phyloP scores from a whole-genome alignment of 2,329 filamentous ascomycete genomes.

The Pseudocercospora crystallina region DNA sequence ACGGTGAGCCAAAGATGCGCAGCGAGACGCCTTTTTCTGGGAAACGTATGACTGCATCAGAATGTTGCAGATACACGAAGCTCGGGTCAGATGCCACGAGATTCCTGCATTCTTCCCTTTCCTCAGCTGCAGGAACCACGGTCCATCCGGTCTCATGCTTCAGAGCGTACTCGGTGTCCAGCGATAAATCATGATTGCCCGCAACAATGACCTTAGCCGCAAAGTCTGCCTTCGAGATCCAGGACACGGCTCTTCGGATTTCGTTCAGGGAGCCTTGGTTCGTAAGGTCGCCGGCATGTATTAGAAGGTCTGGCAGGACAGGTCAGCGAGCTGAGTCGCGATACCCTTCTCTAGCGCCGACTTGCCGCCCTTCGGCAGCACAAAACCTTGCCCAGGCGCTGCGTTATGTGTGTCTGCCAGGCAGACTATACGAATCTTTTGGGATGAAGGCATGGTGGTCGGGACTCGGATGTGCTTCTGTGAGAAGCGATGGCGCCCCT shows the following conservation, averaged over 20 bases:
- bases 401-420: slow-evolving; percentile 61
- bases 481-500: no score
- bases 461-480: no score
- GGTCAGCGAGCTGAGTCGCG: slow-evolving; percentile 33
- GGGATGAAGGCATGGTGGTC: slow-evolving; percentile 3
- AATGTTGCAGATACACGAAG: slow-evolving; percentile 66
- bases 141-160: slow-evolving; percentile 32
- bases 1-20: slow-evolving; percentile 70
- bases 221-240: slow-evolving; percentile 67
- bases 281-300: slow-evolving; percentile 75
- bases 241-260: slow-evolving; percentile 61
- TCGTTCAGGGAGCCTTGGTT: slow-evolving; percentile 64
- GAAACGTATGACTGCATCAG: slow-evolving; percentile 56
- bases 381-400: slow-evolving; percentile 4
- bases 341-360: background rate
- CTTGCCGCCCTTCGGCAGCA: slow-evolving; percentile 6
- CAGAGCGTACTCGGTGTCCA: slow-evolving; percentile 49
- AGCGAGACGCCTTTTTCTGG: slow-evolving; percentile 61
- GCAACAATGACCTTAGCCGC: slow-evolving; percentile 70
- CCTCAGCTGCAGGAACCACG: slow-evolving; percentile 37
- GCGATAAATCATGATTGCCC: slow-evolving; percentile 75
- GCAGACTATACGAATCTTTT: slow-evolving; percentile 67
- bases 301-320: slow-evolving; percentile 64
- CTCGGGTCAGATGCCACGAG: slow-evolving; percentile 52
- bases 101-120: slow-evolving; percentile 53